phyloP scores from a whole-genome alignment of 208 protist species.

The Trypanosoma cruzi region DNA sequence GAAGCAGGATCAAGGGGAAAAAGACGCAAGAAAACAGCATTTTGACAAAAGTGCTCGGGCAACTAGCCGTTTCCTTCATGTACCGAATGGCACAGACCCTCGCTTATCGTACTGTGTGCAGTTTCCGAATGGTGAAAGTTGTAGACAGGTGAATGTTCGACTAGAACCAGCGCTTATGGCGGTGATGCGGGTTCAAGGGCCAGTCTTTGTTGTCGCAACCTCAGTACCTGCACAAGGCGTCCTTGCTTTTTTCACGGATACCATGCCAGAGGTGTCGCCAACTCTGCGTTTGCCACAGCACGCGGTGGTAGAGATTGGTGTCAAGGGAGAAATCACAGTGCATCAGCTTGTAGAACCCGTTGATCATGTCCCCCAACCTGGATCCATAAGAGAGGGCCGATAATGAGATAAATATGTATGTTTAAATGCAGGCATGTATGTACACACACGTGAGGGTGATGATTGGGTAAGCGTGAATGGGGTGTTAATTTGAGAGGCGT shows the following conservation, averaged over 20 bases:
- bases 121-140: slow-evolving; percentile 88
- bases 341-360: slow-evolving; percentile 43
- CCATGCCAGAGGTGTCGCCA: slow-evolving; percentile 77
- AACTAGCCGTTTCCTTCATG: slow-evolving; percentile 46
- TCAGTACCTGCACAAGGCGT: slow-evolving; percentile 68
- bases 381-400: slow-evolving; percentile 3
- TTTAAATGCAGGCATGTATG: not conserved
- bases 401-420: not conserved
- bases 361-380: slow-evolving; percentile 16
- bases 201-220: slow-evolving; percentile 79
- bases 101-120: slow-evolving; percentile 73
- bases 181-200: slow-evolving; percentile 77
- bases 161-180: slow-evolving; percentile 89
- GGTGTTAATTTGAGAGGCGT: not conserved
- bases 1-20: not conserved
- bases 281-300: slow-evolving; percentile 61
- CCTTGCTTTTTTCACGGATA: slow-evolving; percentile 76
- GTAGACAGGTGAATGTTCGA: slow-evolving; percentile 81
- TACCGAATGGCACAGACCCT: slow-evolving; percentile 47
- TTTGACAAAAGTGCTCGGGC: slow-evolving; percentile 45
- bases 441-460: not conserved
- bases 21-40: not conserved
- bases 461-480: not conserved
- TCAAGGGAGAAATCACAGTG: slow-evolving; percentile 74
- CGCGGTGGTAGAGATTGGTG: slow-evolving; percentile 78